Evolutionary conservation across 805 yeast species (phyloP).

Genomic region (Candida qinlingensis): DNA sequence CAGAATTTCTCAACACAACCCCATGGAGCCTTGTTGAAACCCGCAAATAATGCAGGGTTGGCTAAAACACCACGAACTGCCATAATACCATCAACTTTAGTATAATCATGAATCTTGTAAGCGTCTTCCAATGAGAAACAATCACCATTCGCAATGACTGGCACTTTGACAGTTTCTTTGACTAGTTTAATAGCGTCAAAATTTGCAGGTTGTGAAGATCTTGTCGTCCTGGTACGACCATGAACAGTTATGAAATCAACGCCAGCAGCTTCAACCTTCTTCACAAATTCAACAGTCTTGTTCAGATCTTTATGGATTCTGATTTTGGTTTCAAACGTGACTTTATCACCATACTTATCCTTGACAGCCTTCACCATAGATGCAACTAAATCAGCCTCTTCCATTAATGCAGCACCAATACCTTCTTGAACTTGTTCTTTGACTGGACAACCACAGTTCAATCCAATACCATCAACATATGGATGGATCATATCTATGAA

Average conservation of each 20-base stretch:
- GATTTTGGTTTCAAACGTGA: conserved; percentile 89
- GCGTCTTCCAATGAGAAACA: conserved; percentile 68
- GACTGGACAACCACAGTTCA: conserved; percentile 97
- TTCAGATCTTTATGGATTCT: conserved; percentile 74
- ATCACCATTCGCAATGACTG: conserved; percentile 98
- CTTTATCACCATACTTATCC: conserved; percentile 56
- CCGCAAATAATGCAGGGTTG: conserved; percentile 87
- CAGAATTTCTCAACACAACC: conserved; percentile 79
- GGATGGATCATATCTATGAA: conserved; percentile 89
- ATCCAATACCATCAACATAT: conserved; percentile 87
- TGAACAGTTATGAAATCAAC: conserved; percentile 94
- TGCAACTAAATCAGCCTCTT: conserved; percentile 73
- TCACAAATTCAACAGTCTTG: conserved; percentile 70
- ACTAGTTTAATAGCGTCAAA: conserved; percentile 73
- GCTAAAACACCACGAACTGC: conserved; percentile 83
- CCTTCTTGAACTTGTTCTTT: conserved; percentile 93
- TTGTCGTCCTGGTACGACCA: conserved; percentile 80
- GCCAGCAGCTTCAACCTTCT: conserved; percentile 75
- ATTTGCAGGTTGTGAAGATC: conserved; percentile 81
- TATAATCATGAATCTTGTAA: conserved; percentile 49
- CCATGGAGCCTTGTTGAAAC: conserved; percentile 78
- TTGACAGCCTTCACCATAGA: conserved; percentile 83
- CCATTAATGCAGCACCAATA: conserved; percentile 93
- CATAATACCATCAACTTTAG: conserved; percentile 92
- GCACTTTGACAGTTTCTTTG: conserved; percentile 46